Conservation (phyloP, 768 basidiomycete genomes). For the Xerocomellus intermedius region DNA sequence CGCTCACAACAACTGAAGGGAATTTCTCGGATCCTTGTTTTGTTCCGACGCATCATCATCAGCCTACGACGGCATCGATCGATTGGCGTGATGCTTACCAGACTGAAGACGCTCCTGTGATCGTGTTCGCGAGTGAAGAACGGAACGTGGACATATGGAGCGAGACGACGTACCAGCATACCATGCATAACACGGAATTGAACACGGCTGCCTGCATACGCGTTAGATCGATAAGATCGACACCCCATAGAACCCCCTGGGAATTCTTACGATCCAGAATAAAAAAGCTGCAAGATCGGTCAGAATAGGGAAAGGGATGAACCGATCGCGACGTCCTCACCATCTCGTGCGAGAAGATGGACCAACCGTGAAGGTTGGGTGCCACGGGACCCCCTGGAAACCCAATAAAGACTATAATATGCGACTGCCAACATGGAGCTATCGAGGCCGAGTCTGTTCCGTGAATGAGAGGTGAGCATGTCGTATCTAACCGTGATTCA, state of each 20-base stretch:
- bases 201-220: slow-evolving; percentile 5
- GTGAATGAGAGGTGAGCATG: neutral
- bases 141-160: neutral
- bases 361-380: slow-evolving; percentile 2
- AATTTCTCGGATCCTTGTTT: slow-evolving; percentile 19
- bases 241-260: no score
- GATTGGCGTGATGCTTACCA: slow-evolving; percentile 3
- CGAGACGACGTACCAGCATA: slow-evolving; percentile 16
- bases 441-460: slow-evolving; percentile 21
- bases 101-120: slow-evolving; percentile 8
- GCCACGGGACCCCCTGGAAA: neutral
- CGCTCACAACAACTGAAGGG: slow-evolving; percentile 9
- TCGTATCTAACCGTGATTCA: neutral
- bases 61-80: no score
- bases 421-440: slow-evolving; percentile 1
- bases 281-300: slow-evolving; percentile 6
- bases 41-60: neutral
- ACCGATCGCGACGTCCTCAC: slow-evolving; percentile 9
- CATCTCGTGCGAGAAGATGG: slow-evolving; percentile 22
- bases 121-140: neutral
- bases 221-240: neutral
- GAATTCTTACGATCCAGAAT: slow-evolving; percentile 16
- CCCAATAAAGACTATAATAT: slow-evolving; percentile 1
- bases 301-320: neutral
- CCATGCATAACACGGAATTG: slow-evolving; percentile 4